These are phyloP conservation scores for Alternaria viburni DNA, from an alignment of 2,329 filamentous ascomycete genomes.

Conservation along the genomic window DNA sequence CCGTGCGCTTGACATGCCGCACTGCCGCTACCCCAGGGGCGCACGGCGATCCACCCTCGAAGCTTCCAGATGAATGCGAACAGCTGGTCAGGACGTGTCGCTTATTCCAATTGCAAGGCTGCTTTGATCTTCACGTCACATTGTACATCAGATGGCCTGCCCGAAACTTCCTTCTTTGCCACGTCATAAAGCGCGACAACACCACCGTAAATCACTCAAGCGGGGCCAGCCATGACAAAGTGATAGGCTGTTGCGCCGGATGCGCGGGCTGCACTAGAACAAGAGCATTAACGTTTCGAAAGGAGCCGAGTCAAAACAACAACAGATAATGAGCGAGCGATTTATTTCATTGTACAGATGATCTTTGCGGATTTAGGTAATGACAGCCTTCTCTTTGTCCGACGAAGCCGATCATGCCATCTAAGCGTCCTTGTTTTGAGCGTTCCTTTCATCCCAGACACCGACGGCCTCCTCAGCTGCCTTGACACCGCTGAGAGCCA, in stretches of 20 bases:
- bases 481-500: constrained; percentile 87
- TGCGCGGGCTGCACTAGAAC: background rate
- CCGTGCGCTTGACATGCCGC: constrained; percentile 15
- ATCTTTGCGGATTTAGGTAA: background rate
- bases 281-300: background rate
- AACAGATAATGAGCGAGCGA: background rate
- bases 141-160: background rate
- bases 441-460: constrained; percentile 78
- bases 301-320: background rate
- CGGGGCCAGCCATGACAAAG: constrained; percentile 3
- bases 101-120: background rate
- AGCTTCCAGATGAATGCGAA: constrained; percentile 4
- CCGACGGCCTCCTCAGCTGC: constrained; percentile 85
- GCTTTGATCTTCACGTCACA: background rate
- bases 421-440: constrained; percentile 68
- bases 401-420: background rate
- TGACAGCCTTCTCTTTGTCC: background rate
- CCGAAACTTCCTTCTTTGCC: background rate
- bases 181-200: constrained; percentile 3
- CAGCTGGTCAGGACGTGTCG: background rate
- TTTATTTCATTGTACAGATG: background rate
- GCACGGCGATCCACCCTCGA: constrained; percentile 7
- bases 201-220: constrained; percentile 4
- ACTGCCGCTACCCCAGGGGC: constrained; percentile 10
- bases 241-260: background rate